phyloP scores from a whole-genome alignment of 2,329 filamentous ascomycete genomes.

The Aspergillus piperis region DNA sequence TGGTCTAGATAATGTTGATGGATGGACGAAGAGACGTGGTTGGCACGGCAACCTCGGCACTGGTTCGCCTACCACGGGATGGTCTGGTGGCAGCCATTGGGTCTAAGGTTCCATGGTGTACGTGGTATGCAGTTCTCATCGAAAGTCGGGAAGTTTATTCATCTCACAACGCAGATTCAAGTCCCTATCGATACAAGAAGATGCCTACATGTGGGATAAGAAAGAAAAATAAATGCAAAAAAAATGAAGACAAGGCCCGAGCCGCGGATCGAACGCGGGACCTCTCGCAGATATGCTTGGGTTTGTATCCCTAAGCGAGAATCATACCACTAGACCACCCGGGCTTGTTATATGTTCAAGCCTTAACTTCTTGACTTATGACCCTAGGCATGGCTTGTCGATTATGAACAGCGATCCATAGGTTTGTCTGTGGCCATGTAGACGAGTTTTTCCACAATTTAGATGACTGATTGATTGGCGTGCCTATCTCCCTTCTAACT shows the following conservation, averaged over 20 bases:
- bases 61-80: background rate
- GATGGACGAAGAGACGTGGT: background rate
- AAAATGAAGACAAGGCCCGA: constrained; percentile 11
- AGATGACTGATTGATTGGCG: no score
- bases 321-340: constrained; percentile 14
- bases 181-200: background rate
- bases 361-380: background rate
- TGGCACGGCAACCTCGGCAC: constrained; percentile 3
- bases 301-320: constrained; percentile 12
- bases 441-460: no score
- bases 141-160: no score
- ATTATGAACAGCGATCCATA: background rate
- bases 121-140: no score
- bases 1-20: background rate
- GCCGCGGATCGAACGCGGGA: constrained; percentile 16
- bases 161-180: no score
- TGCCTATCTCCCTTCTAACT: no score
- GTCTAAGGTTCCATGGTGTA: background rate
- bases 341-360: constrained; percentile 8
- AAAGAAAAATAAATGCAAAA: background rate
- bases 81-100: background rate
- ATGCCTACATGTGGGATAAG: background rate
- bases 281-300: constrained; percentile 16
- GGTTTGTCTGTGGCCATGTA: no score
- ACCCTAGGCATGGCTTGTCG: background rate